Percentiles rank a stretch among this genome's conserved stretches.
phyloP scores from a whole-genome alignment of 345 rosid genomes.

The Corchorus capsularis region DNA sequence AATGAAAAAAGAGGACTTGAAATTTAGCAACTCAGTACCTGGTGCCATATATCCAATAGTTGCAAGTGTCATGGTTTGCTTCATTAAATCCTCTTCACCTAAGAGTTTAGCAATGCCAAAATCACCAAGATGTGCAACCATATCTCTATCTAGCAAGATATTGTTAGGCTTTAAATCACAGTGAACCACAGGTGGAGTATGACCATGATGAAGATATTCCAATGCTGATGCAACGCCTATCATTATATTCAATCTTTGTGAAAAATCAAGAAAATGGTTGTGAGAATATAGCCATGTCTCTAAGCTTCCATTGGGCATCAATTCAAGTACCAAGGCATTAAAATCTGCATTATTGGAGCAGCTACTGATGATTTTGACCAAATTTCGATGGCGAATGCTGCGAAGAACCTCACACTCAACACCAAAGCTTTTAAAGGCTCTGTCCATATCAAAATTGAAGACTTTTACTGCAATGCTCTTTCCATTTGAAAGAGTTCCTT shows the following conservation, averaged over 20 bases:
- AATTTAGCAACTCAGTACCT: too few relatives aligned
- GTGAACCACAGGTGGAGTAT: background rate
- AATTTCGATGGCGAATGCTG: conserved; percentile 15
- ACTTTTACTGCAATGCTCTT: conserved; percentile 16
- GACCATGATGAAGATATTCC: conserved; percentile 23
- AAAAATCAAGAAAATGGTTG: background rate
- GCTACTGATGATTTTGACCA: conserved; percentile 15
- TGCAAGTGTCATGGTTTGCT: conserved; percentile 12
- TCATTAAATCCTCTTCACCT: background rate
- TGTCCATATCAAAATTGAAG: background rate
- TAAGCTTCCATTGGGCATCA: conserved; percentile 16
- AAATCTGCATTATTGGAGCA: background rate
- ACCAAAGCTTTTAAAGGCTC: conserved; percentile 9
- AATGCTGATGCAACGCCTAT: conserved; percentile 21
- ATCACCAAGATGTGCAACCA: conserved; percentile 19
- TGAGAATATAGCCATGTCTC: conserved; percentile 13
- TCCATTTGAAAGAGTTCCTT: background rate
- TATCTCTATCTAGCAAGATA: conserved; percentile 16
- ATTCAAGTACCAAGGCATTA: conserved; percentile 22
- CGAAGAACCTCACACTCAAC: conserved; percentile 18
- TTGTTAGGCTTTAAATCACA: conserved; percentile 23
- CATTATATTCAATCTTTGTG: conserved; percentile 9
- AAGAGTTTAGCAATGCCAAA: conserved; percentile 23
- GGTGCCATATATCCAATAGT: conserved; percentile 22
- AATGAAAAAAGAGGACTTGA: too few relatives aligned